Conservation (phyloP, 495 filamentous ascomycete species). For the Tetracladium setigerum region DNA sequence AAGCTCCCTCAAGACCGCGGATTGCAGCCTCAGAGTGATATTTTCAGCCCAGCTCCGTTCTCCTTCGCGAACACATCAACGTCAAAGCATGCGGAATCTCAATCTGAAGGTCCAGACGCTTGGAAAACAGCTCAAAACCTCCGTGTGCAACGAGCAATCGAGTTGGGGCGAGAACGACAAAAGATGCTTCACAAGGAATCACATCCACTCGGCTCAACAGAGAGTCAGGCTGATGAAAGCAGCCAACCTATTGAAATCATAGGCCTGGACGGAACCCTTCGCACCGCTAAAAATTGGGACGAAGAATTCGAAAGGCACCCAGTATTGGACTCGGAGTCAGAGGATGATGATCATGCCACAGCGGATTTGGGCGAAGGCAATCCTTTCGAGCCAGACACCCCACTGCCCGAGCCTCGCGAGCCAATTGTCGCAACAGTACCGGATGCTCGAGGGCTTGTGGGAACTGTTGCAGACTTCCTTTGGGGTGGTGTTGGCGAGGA, state of each 20-base stretch:
- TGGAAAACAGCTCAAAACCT: conserved; percentile 15
- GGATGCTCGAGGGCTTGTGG: conserved; percentile 15
- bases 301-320: conserved; percentile 12
- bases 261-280: conserved; percentile 12
- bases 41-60: neutral
- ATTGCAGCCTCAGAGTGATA: too few species aligned
- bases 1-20: neutral
- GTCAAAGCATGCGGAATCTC: neutral
- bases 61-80: too few species aligned
- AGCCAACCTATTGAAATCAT: conserved; percentile 12
- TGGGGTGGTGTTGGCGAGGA: conserved; percentile 50
- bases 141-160: conserved; percentile 6
- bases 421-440: conserved; percentile 6
- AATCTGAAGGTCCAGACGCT: neutral
- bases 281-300: conserved; percentile 11
- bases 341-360: neutral
- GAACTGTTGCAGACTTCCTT: conserved; percentile 43
- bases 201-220: conserved; percentile 3
- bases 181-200: conserved; percentile 1
- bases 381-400: conserved; percentile 9
- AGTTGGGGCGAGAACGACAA: conserved; percentile 2
- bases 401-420: conserved; percentile 7
- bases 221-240: conserved; percentile 13
- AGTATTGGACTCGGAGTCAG: neutral
- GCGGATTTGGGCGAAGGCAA: conserved; percentile 10